These are phyloP conservation scores for Opeltia flavorubescens DNA, from an alignment of 495 filamentous ascomycete genomes.

Conservation along the genomic window DNA sequence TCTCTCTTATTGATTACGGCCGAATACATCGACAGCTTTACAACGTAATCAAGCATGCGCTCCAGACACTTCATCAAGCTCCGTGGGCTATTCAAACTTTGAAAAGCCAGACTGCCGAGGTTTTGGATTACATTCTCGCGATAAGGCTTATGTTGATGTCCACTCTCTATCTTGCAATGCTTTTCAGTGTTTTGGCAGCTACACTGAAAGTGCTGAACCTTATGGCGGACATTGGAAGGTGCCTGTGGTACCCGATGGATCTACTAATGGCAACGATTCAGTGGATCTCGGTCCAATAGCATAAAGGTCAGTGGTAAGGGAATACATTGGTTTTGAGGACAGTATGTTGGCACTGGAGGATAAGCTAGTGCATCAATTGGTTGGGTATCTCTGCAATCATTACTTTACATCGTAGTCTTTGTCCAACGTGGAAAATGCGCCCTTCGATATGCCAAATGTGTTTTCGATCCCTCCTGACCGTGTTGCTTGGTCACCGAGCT, in stretches of 20 bases:
- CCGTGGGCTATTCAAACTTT: not conserved
- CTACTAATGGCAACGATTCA: not conserved
- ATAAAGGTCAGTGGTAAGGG: no score
- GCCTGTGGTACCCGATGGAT: not conserved
- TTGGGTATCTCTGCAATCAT: not conserved
- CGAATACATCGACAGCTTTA: not conserved
- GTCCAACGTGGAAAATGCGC: no score
- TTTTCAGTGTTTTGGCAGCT: not conserved
- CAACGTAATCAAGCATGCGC: not conserved
- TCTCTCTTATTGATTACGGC: not conserved
- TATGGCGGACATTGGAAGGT: not conserved
- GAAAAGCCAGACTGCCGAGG: not conserved
- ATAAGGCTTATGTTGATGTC: not conserved
- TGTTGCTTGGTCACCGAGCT: slow-evolving; percentile 12
- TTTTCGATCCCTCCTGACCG: slow-evolving; percentile 1
- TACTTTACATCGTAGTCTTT: no score
- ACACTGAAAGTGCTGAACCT: not conserved
- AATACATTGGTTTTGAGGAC: no score
- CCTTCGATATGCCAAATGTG: no score
- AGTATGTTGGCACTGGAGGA: no score
- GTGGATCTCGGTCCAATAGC: not conserved
- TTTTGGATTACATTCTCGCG: not conserved
- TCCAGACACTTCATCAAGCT: not conserved
- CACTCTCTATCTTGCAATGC: not conserved
- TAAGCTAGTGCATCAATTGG: no score